Base-by-base conservation (phyloP, 257 asterid genomes). In the Solanum dulcamara region DNA sequence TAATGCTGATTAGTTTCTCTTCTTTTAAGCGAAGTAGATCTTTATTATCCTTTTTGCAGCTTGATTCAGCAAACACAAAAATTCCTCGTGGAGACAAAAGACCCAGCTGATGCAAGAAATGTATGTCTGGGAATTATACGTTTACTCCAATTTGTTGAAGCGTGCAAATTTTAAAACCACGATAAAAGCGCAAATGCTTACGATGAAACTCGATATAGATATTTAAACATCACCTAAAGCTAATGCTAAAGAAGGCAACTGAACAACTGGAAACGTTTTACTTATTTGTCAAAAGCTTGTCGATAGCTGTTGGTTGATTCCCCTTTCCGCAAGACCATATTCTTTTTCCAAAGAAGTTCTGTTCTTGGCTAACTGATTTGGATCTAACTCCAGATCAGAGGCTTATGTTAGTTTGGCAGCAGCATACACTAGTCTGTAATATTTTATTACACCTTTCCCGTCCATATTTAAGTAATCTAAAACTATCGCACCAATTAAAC, bases 11-110 rank as follows among this genome's bases (percentile, higher is more conserved):
- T 44, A 15, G 10, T 44, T 30, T 35, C 42, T 48, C 7, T 79
- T 44, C 48, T 38, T 30, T 79, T 30, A 79, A 0, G 4, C 44
- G 4, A 28, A 48, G 64, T 0, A 28, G 12, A 48, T 79, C 30
- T 46, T 48, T 51, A 18, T 50, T 85, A 66, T 40, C 85, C 81
- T 85, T 87, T 66, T 71, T 90, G 94, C 98, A 94, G 99, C 89
- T 87, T 94, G 83, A 92, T 97, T 88, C 98, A 92, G 89, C 97
- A 94, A 84, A 90, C 92, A 42, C 98, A 97, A 88, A 97, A 93
- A 83, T 91, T 93, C 89, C 88, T 92, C 86, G 88, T 92, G 96
- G 99, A 97, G 95, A 90, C 94, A 53, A 97, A 83, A 85, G 96
- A 90, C 37, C 90, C 96, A 10, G 55, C 95, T 20, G 97, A 94